A percentile compares a stretch with the other conserved stretches of the same genome.
phyloP scores from a whole-genome alignment of 148 eudicot species.

The Rhododendron henanense region DNA sequence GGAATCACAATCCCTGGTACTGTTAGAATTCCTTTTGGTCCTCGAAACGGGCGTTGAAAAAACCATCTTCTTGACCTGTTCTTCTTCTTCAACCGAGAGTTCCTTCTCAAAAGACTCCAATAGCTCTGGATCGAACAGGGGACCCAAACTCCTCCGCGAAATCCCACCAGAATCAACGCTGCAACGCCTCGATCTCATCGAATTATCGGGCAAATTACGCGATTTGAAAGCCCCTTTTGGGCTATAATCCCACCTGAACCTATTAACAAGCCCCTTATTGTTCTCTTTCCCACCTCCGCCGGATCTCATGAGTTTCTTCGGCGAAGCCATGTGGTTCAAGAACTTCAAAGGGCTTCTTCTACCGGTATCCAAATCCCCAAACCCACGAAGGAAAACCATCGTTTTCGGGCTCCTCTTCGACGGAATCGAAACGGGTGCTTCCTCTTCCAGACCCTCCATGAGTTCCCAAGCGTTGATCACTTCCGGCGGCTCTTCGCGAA shows the following conservation, averaged over 20 bases:
- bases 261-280: slow-evolving; percentile 16
- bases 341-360: slow-evolving; percentile 46
- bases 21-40: slow-evolving; percentile 4
- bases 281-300: slow-evolving; percentile 50
- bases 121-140: slow-evolving; percentile 68
- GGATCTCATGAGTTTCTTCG: slow-evolving; percentile 33
- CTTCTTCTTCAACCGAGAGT: slow-evolving; percentile 38
- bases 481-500: slow-evolving; percentile 37
- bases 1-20: neutral
- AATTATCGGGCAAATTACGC: slow-evolving; percentile 24
- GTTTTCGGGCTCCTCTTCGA: slow-evolving; percentile 48
- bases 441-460: slow-evolving; percentile 81
- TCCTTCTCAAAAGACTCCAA: slow-evolving; percentile 47
- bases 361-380: slow-evolving; percentile 17
- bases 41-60: slow-evolving; percentile 19
- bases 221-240: slow-evolving; percentile 42
- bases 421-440: slow-evolving; percentile 14
- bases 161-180: slow-evolving; percentile 34
- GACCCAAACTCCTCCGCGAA: slow-evolving; percentile 50
- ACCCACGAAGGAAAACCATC: slow-evolving; percentile 28
- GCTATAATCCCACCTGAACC: slow-evolving; percentile 31
- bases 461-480: slow-evolving; percentile 83
- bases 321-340: slow-evolving; percentile 50
- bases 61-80: slow-evolving; percentile 60
- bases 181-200: slow-evolving; percentile 20